Evolutionary conservation across 257 asterid species (phyloP).

Genomic region (Primulina tabacum): DNA sequence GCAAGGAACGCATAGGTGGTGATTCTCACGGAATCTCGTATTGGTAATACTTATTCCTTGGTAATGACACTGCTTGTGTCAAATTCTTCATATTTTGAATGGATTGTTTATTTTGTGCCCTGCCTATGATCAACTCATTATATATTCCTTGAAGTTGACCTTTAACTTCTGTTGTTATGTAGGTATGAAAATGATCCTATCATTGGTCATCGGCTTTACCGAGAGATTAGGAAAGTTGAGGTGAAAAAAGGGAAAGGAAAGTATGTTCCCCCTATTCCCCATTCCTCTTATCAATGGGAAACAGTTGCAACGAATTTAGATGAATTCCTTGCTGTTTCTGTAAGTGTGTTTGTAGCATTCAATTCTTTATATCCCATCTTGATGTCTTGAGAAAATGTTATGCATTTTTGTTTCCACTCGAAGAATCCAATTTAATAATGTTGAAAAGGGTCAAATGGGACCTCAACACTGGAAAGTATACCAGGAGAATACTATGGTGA

Average conservation of each 20-base stretch:
- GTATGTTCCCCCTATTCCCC: slow-evolving; percentile 64
- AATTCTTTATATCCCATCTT: slow-evolving; percentile 15
- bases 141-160: slow-evolving; percentile 12
- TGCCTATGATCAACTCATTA: slow-evolving; percentile 11
- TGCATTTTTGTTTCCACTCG: slow-evolving; percentile 5
- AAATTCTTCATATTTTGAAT: slow-evolving; percentile 5
- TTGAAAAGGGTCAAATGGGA: not conserved
- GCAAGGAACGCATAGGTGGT: slow-evolving; percentile 91
- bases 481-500: not conserved
- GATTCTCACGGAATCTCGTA: slow-evolving; percentile 91
- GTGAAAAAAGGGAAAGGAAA: slow-evolving; percentile 88
- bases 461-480: slow-evolving; percentile 4
- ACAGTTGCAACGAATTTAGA: slow-evolving; percentile 90
- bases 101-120: slow-evolving; percentile 10
- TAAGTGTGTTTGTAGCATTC: slow-evolving; percentile 41
- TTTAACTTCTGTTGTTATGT: slow-evolving; percentile 15
- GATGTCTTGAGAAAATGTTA: not conserved
- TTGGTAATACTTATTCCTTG: slow-evolving; percentile 53
- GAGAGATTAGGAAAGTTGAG: slow-evolving; percentile 85
- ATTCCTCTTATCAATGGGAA: slow-evolving; percentile 90
- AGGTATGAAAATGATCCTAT: slow-evolving; percentile 95
- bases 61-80: not conserved
- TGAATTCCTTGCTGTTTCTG: slow-evolving; percentile 83
- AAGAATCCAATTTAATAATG: slow-evolving; percentile 4
- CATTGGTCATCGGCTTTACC: slow-evolving; percentile 84